phyloP scores from a whole-genome alignment of 2,329 filamentous ascomycete genomes.

The Aspergillus sp. region DNA sequence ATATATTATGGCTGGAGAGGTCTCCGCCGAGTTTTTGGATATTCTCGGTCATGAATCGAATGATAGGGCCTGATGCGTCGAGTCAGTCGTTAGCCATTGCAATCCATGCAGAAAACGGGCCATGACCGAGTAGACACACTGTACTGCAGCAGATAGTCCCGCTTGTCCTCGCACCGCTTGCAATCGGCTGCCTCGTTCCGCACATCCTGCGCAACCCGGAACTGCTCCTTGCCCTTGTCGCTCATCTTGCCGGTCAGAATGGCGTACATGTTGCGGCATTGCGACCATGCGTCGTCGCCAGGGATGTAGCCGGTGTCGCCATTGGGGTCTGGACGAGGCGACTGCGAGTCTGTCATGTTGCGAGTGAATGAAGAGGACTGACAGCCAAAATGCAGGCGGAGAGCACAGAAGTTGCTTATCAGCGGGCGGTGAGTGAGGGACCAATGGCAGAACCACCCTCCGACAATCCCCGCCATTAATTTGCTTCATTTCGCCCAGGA shows the following conservation, averaged over 20 bases:
- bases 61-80: conserved; percentile 67
- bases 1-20: conserved; percentile 64
- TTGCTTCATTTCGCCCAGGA: too few relatives aligned
- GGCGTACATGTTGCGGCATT: conserved; percentile 79
- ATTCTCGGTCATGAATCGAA: conserved; percentile 78
- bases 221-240: conserved; percentile 59
- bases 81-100: too few relatives aligned
- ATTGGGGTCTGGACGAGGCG: conserved; percentile 10
- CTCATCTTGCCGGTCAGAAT: conserved; percentile 68
- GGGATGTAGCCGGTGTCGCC: conserved; percentile 29
- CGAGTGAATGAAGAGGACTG: too few relatives aligned
- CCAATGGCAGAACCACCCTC: too few relatives aligned
- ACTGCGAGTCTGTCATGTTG: conserved; percentile 24
- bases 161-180: conserved; percentile 67
- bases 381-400: too few relatives aligned
- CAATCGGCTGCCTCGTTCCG: conserved; percentile 70
- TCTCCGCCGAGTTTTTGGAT: conserved; percentile 69
- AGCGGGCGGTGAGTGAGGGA: too few relatives aligned
- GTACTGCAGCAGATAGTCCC: conserved; percentile 75
- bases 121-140: conserved; percentile 33
- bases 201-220: conserved; percentile 66
- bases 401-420: too few relatives aligned
- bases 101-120: too few relatives aligned
- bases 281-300: conserved; percentile 35
- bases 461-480: too few relatives aligned